Conservation (phyloP, 345 rosid species). For the Eucalyptus albens region DNA sequence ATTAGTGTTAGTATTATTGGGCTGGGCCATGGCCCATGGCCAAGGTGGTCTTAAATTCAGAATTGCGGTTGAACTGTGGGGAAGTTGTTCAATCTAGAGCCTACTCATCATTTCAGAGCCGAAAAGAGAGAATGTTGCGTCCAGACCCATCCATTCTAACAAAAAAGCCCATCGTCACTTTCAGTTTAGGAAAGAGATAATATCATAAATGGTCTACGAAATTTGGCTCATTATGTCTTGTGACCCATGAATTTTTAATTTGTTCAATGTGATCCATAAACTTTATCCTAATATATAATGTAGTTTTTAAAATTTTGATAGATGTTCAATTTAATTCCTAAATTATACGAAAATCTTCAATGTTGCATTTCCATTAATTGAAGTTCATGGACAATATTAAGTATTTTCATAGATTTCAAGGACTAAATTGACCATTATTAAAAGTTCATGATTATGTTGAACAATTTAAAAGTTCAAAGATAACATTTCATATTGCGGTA, state of each 20-base stretch:
- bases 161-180: neutral
- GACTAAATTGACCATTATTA: too few relatives aligned
- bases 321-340: too few relatives aligned
- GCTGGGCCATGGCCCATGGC: neutral
- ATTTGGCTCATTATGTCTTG: neutral
- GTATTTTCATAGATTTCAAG: too few relatives aligned
- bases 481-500: too few relatives aligned
- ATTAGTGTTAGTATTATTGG: neutral
- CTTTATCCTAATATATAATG: accelerated
- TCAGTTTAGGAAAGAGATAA: neutral
- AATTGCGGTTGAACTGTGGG: neutral
- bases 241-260: too few relatives aligned
- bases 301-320: accelerated
- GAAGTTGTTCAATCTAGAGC: neutral
- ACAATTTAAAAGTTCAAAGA: neutral
- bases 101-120: neutral
- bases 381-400: neutral
- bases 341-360: too few relatives aligned
- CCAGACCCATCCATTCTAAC: neutral
- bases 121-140: neutral
- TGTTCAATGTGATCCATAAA: too few relatives aligned
- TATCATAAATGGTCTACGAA: accelerated
- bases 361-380: neutral
- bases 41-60: neutral
- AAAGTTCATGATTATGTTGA: too few relatives aligned